phyloP scores from a whole-genome alignment of 352 stramenopile species.

The Phytophthora gonapodyides region DNA sequence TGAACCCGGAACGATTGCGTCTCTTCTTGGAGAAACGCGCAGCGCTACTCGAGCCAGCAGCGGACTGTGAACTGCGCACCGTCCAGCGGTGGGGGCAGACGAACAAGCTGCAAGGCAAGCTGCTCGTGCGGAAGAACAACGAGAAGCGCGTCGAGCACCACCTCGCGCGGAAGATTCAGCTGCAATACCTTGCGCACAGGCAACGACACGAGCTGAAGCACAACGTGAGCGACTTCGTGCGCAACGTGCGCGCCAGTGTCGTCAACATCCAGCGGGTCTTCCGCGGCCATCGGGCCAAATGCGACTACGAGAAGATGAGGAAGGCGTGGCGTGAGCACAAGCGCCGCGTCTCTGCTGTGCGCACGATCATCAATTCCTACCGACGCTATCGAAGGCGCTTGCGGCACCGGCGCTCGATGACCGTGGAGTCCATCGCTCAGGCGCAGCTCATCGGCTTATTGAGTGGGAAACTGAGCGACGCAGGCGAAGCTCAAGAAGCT shows the following conservation, averaged over 20 bases:
- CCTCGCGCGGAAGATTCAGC: conserved; percentile 57
- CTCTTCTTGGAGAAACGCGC: conserved; percentile 44
- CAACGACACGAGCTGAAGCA: conserved; percentile 36
- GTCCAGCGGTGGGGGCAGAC: conserved; percentile 30
- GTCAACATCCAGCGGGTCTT: conserved; percentile 64
- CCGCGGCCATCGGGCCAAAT: conserved; percentile 51
- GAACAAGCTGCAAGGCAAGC: conserved; percentile 54
- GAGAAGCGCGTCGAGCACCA: conserved; percentile 44
- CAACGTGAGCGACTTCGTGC: conserved; percentile 44
- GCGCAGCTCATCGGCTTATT: conserved; percentile 53
- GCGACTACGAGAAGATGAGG: conserved; percentile 33
- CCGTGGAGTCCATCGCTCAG: conserved; percentile 59
- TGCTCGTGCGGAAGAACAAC: conserved; percentile 51
- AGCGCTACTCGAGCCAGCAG: conserved; percentile 27
- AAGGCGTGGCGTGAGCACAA: conserved; percentile 32
- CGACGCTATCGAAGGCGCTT: conserved; percentile 49
- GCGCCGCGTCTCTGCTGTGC: conserved; percentile 28
- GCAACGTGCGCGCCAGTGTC: conserved; percentile 31
- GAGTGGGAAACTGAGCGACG: conserved; percentile 43
- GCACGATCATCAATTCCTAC: conserved; percentile 49
- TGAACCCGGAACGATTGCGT: conserved; percentile 45
- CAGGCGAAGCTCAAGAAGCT: conserved; percentile 19
- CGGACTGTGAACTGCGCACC: conserved; percentile 42
- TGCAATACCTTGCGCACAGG: conserved; percentile 52
- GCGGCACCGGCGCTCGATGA: conserved; percentile 56